These are phyloP conservation scores for Alternaria sp. DNA, from an alignment of 2,329 filamentous ascomycete species.

Conservation along the genomic window DNA sequence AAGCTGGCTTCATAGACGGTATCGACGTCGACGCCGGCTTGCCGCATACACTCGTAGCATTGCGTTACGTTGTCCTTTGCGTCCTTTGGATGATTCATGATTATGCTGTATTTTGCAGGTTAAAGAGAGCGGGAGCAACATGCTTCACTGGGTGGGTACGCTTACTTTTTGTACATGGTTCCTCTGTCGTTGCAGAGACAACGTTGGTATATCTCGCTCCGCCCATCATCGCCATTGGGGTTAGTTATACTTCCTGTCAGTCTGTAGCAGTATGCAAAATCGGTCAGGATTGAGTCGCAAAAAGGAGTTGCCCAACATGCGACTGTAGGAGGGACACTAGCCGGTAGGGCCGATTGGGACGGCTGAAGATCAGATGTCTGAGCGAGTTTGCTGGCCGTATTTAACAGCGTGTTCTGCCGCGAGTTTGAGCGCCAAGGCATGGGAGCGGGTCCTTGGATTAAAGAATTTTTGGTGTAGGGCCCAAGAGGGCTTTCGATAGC, in stretches of 20 bases:
- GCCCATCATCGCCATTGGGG: conserved; percentile 3
- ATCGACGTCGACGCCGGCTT: conserved; percentile 8
- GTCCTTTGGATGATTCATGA: neutral
- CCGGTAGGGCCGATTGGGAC: neutral
- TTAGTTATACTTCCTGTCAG: neutral
- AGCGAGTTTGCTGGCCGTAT: neutral
- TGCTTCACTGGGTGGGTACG: neutral
- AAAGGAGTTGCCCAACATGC: conserved; percentile 4
- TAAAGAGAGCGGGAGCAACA: neutral
- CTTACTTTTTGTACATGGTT: conserved; percentile 6
- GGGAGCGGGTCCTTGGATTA: neutral
- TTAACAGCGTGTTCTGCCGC: neutral
- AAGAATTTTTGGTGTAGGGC: neutral
- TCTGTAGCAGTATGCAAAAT: conserved; percentile 5
- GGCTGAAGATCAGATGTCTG: neutral
- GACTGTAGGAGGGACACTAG: neutral
- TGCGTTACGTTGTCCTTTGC: neutral
- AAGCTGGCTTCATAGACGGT: neutral
- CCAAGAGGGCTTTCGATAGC: neutral
- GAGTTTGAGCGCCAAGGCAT: neutral
- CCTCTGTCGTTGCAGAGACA: conserved; percentile 1
- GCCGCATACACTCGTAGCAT: conserved; percentile 14
- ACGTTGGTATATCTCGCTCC: conserved; percentile 2
- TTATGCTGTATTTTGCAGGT: neutral
- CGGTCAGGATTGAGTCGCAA: neutral